Evolutionary conservation across 2,329 filamentous ascomycete species (phyloP).

Genomic region (Botrytis deweyae): DNA sequence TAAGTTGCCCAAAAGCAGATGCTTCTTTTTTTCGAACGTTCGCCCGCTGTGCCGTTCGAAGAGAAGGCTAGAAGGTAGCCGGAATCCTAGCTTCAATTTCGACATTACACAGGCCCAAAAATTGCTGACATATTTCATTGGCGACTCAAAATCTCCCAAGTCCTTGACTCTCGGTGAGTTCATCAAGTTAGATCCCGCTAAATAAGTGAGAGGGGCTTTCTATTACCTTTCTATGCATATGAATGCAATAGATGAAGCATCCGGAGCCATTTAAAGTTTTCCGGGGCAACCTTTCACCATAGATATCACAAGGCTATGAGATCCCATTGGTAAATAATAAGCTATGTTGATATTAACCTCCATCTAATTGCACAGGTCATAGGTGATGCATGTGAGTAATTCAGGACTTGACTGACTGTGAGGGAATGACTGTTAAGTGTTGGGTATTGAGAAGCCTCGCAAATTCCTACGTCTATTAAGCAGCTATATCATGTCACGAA

Average conservation of each 20-base stretch:
- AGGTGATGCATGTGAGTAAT: neutral
- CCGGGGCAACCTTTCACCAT: neutral
- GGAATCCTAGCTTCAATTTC: conserved; percentile 2
- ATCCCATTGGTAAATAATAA: conserved; percentile 1
- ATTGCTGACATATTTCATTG: conserved; percentile 9
- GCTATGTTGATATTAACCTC: neutral
- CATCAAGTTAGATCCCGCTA: conserved; percentile 17
- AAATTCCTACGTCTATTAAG: neutral
- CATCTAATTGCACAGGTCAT: neutral
- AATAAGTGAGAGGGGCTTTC: neutral
- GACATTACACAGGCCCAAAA: neutral
- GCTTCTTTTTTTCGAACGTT: neutral
- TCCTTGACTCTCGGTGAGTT: conserved; percentile 11
- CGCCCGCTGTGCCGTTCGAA: neutral
- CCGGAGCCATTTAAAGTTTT: conserved; percentile 13
- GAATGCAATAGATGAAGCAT: neutral
- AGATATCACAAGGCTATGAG: neutral
- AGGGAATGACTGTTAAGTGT: neutral
- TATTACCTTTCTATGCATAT: conserved; percentile 17
- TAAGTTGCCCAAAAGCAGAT: conserved; percentile 18
- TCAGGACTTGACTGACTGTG: neutral
- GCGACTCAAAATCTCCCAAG: neutral
- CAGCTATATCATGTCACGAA: neutral
- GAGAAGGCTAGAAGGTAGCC: conserved; percentile 15
- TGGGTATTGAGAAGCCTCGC: conserved; percentile 2